phyloP scores from a whole-genome alignment of 371 early-diverging fungal species.

The Mucor sp. region DNA sequence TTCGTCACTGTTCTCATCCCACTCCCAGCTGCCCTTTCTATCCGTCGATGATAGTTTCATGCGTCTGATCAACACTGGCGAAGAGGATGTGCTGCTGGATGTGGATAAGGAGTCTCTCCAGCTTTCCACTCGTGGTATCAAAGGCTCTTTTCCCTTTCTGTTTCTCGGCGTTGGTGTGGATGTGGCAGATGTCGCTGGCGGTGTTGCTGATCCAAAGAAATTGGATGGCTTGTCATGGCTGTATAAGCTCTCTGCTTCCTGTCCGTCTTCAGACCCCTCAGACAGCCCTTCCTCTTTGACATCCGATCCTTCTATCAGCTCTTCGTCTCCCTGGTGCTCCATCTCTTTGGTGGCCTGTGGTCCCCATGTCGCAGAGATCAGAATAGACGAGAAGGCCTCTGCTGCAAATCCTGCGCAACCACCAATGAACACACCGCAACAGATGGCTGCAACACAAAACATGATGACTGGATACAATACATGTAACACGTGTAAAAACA shows the following conservation, averaged over 20 bases:
- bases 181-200: neutral
- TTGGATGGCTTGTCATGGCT: neutral
- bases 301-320: neutral
- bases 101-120: constrained; percentile 14
- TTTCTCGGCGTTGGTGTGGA: neutral
- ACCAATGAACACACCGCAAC: constrained; percentile 46
- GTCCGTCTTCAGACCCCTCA: neutral
- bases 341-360: constrained; percentile 1
- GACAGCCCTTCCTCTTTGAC: neutral
- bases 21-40: constrained; percentile 18
- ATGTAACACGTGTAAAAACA: constrained; percentile 7
- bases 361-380: constrained; percentile 46
- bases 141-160: constrained; percentile 14
- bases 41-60: constrained; percentile 18
- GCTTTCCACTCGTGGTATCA: constrained; percentile 5
- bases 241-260: neutral
- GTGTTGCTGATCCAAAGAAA: neutral
- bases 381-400: constrained; percentile 37
- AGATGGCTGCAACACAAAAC: constrained; percentile 32
- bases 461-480: constrained; percentile 29
- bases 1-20: constrained; percentile 19
- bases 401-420: constrained; percentile 53
- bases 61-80: constrained; percentile 17
- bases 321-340: neutral
- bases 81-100: constrained; percentile 4